Evolutionary conservation across 1,284 basidiomycete species (phyloP), one percentile per base, ranked within the genome.

Genomic region (Cutaneotrichosporon dermatis): DNA sequence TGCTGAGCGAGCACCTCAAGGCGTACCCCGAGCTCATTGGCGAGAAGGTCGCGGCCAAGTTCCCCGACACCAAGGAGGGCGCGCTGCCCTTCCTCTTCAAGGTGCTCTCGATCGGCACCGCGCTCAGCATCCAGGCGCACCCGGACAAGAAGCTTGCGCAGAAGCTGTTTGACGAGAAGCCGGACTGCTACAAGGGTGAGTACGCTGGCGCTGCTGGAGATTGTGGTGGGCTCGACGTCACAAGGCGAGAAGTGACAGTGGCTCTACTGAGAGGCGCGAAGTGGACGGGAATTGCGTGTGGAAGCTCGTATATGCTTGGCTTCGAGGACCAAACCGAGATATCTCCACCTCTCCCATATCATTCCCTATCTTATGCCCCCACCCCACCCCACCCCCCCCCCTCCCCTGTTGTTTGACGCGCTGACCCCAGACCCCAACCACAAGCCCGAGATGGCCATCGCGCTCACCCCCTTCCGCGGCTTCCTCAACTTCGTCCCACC

Each of bases 81-180:
- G 88, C 90, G 68, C 81, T 97, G 9, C 93, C 93, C 0, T 97
- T 95, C 79, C 79, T 97, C 57, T 92, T 96, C 84, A 96, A 97
- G 76, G 87, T 95, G 13, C 84, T 99, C 43, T 89, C 90, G 13
- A 95, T 99, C 66, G 85, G 88, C 68, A 97, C 96, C 76, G 93
- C 95, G 1, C 81, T 99, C 61, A 94, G 90, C 70, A 96, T 99
- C 58, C 95, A 99, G 80, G 92, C 91, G 6, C 96, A 99, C 77
- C 96, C 96, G 5, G 90, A 98, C 80, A 97, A 97, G 83, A 73
- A 79, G 69, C 88, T 92, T 13, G 95, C 92, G 0, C 84, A 89
- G 79, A 80, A 80, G 66, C 79, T 99, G 51, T 88, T 92, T 73
- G 80, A 80, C 12, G 82, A 86, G 68, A 83, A 86, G 60, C 92